Conservation (phyloP, 1,284 basidiomycete species). For the Mycosarcoma maydis region DNA sequence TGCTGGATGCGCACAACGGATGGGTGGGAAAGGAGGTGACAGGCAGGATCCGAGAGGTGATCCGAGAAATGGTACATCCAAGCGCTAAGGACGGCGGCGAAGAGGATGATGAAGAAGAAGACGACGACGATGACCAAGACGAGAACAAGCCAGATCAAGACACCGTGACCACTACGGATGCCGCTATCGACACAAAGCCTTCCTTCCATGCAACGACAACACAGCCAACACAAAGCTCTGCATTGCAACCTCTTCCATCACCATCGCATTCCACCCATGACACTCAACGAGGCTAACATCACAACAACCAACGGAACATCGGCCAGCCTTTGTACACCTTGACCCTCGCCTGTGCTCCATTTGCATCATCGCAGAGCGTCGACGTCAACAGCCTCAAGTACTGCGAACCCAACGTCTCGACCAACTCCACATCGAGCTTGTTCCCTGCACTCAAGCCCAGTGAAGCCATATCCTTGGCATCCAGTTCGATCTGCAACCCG, state of each 20-base stretch:
- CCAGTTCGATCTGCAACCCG: slow-evolving; percentile 20
- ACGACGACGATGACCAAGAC: slow-evolving; percentile 1
- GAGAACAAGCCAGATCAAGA: not conserved
- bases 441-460: slow-evolving; percentile 46
- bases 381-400: slow-evolving; percentile 15
- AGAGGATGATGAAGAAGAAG: slow-evolving; percentile 23
- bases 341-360: slow-evolving; percentile 6
- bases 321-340: slow-evolving; percentile 33
- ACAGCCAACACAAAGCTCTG: not conserved
- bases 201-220: not conserved
- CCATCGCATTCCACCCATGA: not conserved
- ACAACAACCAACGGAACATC: slow-evolving; percentile 37
- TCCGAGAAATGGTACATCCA: slow-evolving; percentile 12
- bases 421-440: slow-evolving; percentile 37
- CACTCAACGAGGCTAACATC: not conserved
- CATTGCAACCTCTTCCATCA: not conserved
- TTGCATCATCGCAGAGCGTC: slow-evolving; percentile 1
- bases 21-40: slow-evolving; percentile 10
- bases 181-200: not conserved
- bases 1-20: slow-evolving; percentile 12
- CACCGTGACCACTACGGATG: not conserved
- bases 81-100: slow-evolving; percentile 12
- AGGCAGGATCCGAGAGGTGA: not conserved
- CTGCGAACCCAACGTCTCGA: slow-evolving; percentile 20
- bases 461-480: slow-evolving; percentile 32